Conservation (phyloP, 768 basidiomycete species). For the Harrya chromipes region DNA sequence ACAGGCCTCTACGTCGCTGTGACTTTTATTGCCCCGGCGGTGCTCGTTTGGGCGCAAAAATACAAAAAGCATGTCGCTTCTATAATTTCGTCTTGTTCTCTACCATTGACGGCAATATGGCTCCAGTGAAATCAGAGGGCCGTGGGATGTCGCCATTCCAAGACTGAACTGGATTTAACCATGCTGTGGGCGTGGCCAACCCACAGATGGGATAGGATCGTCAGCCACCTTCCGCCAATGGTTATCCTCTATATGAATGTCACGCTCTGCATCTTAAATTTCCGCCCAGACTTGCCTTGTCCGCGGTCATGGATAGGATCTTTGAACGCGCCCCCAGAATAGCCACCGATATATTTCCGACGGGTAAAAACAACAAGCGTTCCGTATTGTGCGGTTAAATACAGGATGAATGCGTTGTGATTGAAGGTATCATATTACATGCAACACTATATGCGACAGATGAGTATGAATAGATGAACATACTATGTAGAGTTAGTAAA, state of each 20-base stretch:
- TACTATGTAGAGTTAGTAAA: constrained; percentile 31
- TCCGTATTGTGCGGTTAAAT: constrained; percentile 3
- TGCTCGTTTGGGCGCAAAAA: constrained; percentile 81
- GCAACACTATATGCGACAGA: constrained; percentile 35
- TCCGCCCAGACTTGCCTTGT: constrained; percentile 23
- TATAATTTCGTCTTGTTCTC: constrained; percentile 9
- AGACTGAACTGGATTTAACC: constrained; percentile 47
- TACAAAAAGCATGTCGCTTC: constrained; percentile 72
- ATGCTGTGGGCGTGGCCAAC: constrained; percentile 22
- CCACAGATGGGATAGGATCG: constrained; percentile 27
- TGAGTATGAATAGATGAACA: constrained; percentile 32
- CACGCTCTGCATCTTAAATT: constrained; percentile 18
- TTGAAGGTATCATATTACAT: constrained; percentile 39
- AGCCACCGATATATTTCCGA: constrained; percentile 12
- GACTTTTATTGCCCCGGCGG: constrained; percentile 69
- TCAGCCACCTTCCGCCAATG: constrained; percentile 23
- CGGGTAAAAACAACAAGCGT: constrained; percentile 4
- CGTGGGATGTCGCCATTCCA: constrained; percentile 88
- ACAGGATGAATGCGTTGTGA: constrained; percentile 17
- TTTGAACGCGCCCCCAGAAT: neutral
- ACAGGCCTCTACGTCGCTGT: constrained; percentile 49
- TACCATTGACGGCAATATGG: constrained; percentile 9
- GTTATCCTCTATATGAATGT: constrained; percentile 10
- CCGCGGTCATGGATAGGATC: constrained; percentile 22
- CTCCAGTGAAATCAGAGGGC: constrained; percentile 80